Evolutionary conservation across 176 grass and related monocot genomes (phyloP).

Genomic region (Cenchrus purpureus): DNA sequence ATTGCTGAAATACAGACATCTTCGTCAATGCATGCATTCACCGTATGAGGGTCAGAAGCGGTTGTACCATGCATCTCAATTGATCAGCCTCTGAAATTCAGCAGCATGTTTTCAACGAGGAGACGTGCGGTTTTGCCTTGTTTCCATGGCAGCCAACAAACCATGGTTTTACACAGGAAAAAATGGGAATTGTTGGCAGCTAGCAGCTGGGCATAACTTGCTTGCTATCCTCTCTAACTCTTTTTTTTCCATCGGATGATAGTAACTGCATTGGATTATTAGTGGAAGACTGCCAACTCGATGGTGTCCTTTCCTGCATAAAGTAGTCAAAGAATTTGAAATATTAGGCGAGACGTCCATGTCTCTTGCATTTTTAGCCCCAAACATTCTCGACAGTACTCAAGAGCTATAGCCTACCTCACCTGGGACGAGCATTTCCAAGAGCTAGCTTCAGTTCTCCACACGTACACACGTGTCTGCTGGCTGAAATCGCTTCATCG

Average conservation of each 20-base stretch:
- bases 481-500: not conserved
- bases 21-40: not conserved
- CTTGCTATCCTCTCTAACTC: not conserved
- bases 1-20: not conserved
- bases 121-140: conserved; percentile 2
- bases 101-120: not conserved
- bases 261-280: conserved; percentile 47
- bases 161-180: conserved; percentile 36
- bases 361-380: conserved; percentile 3
- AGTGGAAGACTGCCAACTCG: conserved; percentile 43
- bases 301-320: conserved; percentile 35
- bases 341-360: conserved; percentile 35
- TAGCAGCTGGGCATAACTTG: not conserved
- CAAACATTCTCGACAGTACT: conserved; percentile 8
- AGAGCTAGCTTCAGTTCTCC: not conserved
- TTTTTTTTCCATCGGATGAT: conserved; percentile 33
- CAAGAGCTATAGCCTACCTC: not conserved
- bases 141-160: conserved; percentile 28
- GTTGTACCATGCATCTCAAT: not conserved
- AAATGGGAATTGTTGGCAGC: not conserved
- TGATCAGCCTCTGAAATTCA: conserved; percentile 10
- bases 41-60: not conserved
- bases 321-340: conserved; percentile 45
- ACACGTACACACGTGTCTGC: not conserved
- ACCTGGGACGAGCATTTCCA: conserved; percentile 27